phyloP scores from a whole-genome alignment of 495 filamentous ascomycete species.

The Aspergillus diversus region DNA sequence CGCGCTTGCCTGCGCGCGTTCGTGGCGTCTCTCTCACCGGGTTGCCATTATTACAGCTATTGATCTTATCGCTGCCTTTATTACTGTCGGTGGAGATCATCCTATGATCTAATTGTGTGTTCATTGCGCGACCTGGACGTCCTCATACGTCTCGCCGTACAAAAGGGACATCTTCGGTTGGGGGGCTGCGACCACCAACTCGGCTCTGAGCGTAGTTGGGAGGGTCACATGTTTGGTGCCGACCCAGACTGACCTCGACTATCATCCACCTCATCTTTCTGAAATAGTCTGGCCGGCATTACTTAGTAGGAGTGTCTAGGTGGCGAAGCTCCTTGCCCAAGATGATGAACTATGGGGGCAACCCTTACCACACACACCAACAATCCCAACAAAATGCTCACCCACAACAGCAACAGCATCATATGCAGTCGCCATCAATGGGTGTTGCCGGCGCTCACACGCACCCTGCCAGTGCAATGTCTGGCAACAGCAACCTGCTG shows the following conservation, averaged over 20 bases:
- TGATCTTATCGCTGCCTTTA: constrained; percentile 7
- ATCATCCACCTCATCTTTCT: constrained; percentile 1
- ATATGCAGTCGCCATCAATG: constrained; percentile 39
- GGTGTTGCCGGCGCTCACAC: constrained; percentile 31
- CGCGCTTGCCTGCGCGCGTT: constrained; percentile 19
- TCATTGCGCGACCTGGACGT: constrained; percentile 7
- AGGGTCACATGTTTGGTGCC: constrained; percentile 13
- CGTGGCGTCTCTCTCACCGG: constrained; percentile 12
- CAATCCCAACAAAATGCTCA: constrained; percentile 33
- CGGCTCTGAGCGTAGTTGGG: background rate
- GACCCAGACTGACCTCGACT: constrained; percentile 9
- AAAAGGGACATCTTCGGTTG: background rate
- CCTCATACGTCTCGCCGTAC: background rate
- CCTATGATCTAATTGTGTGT: constrained; percentile 3
- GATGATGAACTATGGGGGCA: constrained; percentile 40
- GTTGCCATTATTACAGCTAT: constrained; percentile 1
- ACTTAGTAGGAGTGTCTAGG: constrained; percentile 1
- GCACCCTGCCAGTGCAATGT: constrained; percentile 35
- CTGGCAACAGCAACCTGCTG: constrained; percentile 33
- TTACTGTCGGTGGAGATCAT: constrained; percentile 18
- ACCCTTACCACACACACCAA: constrained; percentile 37
- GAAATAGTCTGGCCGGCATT: constrained; percentile 2
- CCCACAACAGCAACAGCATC: constrained; percentile 33
- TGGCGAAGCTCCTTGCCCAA: constrained; percentile 15
- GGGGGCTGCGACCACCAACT: background rate